Base-by-base conservation (phyloP, 2,329 filamentous ascomycete species). In the Curvularia spicifera region DNA sequence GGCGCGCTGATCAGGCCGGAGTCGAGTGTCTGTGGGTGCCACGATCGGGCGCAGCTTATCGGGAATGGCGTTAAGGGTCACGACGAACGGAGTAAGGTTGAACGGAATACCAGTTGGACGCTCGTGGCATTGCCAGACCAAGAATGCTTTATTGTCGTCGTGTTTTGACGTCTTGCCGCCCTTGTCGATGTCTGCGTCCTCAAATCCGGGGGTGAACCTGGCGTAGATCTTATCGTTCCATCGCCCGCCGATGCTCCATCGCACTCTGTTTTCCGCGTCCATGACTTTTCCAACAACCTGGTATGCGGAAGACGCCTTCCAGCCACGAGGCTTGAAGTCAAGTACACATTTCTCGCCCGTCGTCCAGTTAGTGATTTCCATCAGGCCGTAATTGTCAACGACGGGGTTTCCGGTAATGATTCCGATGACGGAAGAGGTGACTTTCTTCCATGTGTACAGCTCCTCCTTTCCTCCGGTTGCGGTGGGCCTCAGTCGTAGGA, bases 211-310 rank as follows among this genome's bases (percentile, higher is more conserved):
- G 0, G 94, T 97, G 64, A 94, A 84, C 28, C 95, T 91, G 5
- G 94, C 95, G 74, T 97, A 99, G 57, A 99, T 89, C 78, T 94
- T 96, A 73, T 96, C 95, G 77, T 98, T 98, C 95, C 95, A 99
- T 35, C 93, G 89, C 1, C 95, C 95, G 40, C 94, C 95, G 60
- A 99, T 87, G 74, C 89, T 93, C 85, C 95, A 93, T 51, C 90
- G 87, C 8, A 95, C 91, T 35, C 88, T 86, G n/a, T 93, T 93
- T 46, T 87, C 82, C 4, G 85, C 82, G 70, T 95, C 93, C 50
- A 93, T 83, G 4, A 97, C 89, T 78, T 94, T 95, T 60, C 95
- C 95, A 0, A 87, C 84, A 35, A 98, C 89, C 70, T 96, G 90
- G 77, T 93, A 97, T 1, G 94, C 93, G 52, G 91, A 96, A 0